Evolutionary conservation across 2,329 filamentous ascomycete genomes (phyloP).

Genomic region (Colletotrichum karsti): DNA sequence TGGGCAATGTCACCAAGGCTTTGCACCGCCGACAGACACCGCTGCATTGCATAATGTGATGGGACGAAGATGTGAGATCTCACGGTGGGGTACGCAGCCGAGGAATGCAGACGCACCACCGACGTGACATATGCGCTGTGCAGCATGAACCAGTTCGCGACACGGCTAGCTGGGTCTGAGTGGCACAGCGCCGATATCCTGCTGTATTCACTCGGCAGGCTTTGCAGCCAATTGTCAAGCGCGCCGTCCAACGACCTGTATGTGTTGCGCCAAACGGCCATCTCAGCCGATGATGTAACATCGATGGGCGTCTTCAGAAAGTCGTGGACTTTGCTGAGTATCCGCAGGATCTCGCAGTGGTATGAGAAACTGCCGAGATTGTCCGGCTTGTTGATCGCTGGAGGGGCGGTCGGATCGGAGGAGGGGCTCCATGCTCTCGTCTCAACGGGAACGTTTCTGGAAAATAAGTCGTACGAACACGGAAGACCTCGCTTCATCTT

Average conservation of each 20-base stretch:
- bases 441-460: conserved; percentile 51
- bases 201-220: conserved; percentile 52
- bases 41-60: conserved; percentile 54
- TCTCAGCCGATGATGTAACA: conserved; percentile 45
- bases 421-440: conserved; percentile 40
- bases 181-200: conserved; percentile 54
- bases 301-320: conserved; percentile 51
- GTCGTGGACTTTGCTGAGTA: conserved; percentile 51
- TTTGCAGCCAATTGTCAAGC: conserved; percentile 51
- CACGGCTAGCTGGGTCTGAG: conserved; percentile 52
- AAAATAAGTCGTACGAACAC: conserved; percentile 54
- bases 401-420: conserved; percentile 34
- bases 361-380: conserved; percentile 55
- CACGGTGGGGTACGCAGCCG: conserved; percentile 50
- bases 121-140: conserved; percentile 54
- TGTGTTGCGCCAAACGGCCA: conserved; percentile 49
- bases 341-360: conserved; percentile 53
- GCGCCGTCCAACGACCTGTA: conserved; percentile 48
- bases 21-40: conserved; percentile 52
- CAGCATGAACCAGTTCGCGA: conserved; percentile 57
- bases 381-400: conserved; percentile 45
- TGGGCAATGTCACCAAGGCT: conserved; percentile 52
- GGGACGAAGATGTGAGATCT: conserved; percentile 51
- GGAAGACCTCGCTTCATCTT: conserved; percentile 50
- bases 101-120: conserved; percentile 52